Evolutionary conservation across 257 asterid genomes (phyloP), one percentile per base, ranked within the genome.

Genomic region (Gentiana dahurica): DNA sequence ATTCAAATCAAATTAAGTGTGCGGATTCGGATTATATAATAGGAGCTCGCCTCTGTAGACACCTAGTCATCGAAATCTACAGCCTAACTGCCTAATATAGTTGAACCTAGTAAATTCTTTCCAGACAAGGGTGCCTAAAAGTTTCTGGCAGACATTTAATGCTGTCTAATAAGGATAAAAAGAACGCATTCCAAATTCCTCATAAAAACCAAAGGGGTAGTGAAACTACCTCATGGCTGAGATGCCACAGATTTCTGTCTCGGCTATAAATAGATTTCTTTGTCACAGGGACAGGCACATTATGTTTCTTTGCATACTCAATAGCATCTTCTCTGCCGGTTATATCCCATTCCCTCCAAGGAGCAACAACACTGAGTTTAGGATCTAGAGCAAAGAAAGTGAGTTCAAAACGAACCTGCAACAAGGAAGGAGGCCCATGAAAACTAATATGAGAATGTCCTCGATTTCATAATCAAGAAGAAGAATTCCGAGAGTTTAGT

Each of bases 301-400:
- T 76, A 68, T 85, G 98, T 73, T 81, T 87, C 72, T 71, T 81
- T 67, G 95, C 98, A 71, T 85, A 91, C 73, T 91, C 97, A 34
- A 87, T 91, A 34, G 98, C 97, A 66, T 87, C 98, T 68, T 91
- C 98, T 73, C 98, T 75, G 62, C 98, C 98, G 6, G 61, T 83
- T 57, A 91, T 91, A 53, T 85, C 97, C 98, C 98, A 91, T 65
- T 91, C 98, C 74, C 98, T 87, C 97, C 97, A 91, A 62, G 98
- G 97, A 49, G 95, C 97, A 69, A 91, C 98, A 54, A 87, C 97
- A 67, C 64, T 78, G 50, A 91, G 98, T 58, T 85, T 95, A 47
- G 97, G 98, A 77, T 91, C 87, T 61, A 87, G 80, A 55, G 97
- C 97, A 68, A 91, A 91, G 87, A 91, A 91, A 59, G 98, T 87